Percentiles rank a stretch among this genome's conserved stretches.
Conservation (phyloP, 192 early-diverging fungal species). For the Entophlyctis luteolus region DNA sequence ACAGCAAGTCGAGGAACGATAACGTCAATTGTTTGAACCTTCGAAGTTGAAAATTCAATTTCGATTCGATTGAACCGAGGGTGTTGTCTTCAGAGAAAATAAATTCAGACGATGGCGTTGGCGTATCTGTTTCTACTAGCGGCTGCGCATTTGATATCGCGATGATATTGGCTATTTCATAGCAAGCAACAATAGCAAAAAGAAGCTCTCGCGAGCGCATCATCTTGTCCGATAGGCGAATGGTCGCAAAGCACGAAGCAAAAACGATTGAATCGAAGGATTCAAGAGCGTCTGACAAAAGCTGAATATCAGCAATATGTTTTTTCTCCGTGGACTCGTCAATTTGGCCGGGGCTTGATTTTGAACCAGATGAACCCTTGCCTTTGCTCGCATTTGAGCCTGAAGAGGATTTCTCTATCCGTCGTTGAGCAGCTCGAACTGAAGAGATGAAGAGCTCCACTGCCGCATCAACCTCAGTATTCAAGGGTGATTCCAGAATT, state of each 20-base stretch:
- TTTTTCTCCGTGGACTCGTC: not conserved
- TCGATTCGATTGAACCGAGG: slow-evolving; percentile 1
- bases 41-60: slow-evolving; percentile 12
- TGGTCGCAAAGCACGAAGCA: slow-evolving; percentile 1
- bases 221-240: slow-evolving; percentile 18
- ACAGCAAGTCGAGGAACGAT: slow-evolving; percentile 47
- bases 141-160: not conserved
- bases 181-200: slow-evolving; percentile 26
- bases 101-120: slow-evolving; percentile 34
- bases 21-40: slow-evolving; percentile 51
- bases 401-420: slow-evolving; percentile 19
- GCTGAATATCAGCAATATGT: slow-evolving; percentile 8
- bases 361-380: too few species aligned
- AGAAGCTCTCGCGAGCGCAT: slow-evolving; percentile 9
- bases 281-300: slow-evolving; percentile 22
- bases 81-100: slow-evolving; percentile 5
- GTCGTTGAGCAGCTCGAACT: slow-evolving; percentile 34
- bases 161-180: slow-evolving; percentile 36
- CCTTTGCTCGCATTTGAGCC: too few species aligned
- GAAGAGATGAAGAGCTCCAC: slow-evolving; percentile 9
- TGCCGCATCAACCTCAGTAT: not conserved
- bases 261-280: slow-evolving; percentile 23
- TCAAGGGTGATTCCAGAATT: not conserved
- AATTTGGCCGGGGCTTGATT: not conserved
- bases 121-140: slow-evolving; percentile 28